Base-by-base conservation (phyloP, 257 asterid species). In the Solanum clarkiae region DNA sequence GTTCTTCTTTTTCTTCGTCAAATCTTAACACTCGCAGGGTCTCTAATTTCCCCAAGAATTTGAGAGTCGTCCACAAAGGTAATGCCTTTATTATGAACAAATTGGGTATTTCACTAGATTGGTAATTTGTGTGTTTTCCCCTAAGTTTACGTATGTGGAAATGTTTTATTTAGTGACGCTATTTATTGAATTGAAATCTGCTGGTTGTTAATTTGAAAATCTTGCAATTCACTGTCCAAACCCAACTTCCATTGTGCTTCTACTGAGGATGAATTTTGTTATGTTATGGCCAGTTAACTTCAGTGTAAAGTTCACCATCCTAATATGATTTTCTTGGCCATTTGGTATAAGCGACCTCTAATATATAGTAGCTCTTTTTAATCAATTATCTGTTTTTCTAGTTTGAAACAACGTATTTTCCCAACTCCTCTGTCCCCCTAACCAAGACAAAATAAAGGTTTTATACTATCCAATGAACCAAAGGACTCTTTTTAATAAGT, bases 61-160 rank as follows among this genome's bases (percentile, higher is more conserved):
- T 49, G 71, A 86, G 88, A 74, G 69, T 89, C 45, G 80, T 89
- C 10, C 81, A 68, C 87, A 89, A 22, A 88, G 97, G 97, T 93
- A 89, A 59, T 87, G 53, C 40, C 24, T 20, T 53, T 62, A n/a
- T n/a, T 63, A 5, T 63, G 32, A 47, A 47, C 6, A 72, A 83
- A 66, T 66, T 51, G 53, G 80, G 53, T 45, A 22, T 63, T 65
- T 72, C 57, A 7, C 44, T 56, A 42, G 66, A 83, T 24, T 83
- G 53, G 45, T 47, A 44, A 40, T 83, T 83, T 63, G 59, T 44
- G 40, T 70, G 18, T 82, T 40, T 24, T 0, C 8, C 9, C 29
- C n/a, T 10, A 32, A 18, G 47, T 71, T 47, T 54, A 42, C 13
- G 10, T 47, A 62, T 56, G 55, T 53, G 83, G 42, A 57, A 26